These are phyloP conservation scores for Adansonia madagascariensis DNA, from an alignment of 441 rosid genomes.

Conservation along the genomic window DNA sequence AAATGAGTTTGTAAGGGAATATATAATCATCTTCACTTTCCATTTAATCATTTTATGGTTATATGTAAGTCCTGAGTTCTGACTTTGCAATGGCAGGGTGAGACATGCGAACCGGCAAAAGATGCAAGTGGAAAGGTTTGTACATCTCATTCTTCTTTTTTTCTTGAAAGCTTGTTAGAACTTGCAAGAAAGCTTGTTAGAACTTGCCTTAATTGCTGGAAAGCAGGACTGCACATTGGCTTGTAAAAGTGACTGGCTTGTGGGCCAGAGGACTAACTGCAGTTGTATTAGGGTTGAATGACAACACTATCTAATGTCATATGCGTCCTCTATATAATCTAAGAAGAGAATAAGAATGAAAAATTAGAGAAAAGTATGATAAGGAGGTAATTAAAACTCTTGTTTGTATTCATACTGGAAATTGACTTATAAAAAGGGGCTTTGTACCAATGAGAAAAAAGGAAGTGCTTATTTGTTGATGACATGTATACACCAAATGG, in stretches of 20 bases:
- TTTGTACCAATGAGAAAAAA: no score
- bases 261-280: background rate
- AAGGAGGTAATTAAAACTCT: background rate
- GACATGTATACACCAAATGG: background rate
- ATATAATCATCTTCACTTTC: slow-evolving; percentile 17
- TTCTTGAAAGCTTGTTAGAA: slow-evolving; percentile 21
- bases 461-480: background rate
- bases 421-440: no score
- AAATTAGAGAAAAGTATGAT: background rate
- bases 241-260: background rate
- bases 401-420: background rate
- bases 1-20: slow-evolving; percentile 25
- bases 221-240: background rate
- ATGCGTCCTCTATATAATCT: background rate
- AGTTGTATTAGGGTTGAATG: background rate
- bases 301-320: slow-evolving; percentile 2
- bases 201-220: slow-evolving; percentile 6
- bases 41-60: slow-evolving; percentile 20
- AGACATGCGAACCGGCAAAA: slow-evolving; percentile 63
- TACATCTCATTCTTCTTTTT: slow-evolving; percentile 16
- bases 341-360: background rate
- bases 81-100: slow-evolving; percentile 70
- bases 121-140: slow-evolving; percentile 71
- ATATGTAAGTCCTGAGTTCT: slow-evolving; percentile 16
- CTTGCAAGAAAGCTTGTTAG: slow-evolving; percentile 11